Evolutionary conservation across 2,329 filamentous ascomycete species (phyloP), one percentile per base, ranked within the genome.

Genomic region (Diaporthe sp.): DNA sequence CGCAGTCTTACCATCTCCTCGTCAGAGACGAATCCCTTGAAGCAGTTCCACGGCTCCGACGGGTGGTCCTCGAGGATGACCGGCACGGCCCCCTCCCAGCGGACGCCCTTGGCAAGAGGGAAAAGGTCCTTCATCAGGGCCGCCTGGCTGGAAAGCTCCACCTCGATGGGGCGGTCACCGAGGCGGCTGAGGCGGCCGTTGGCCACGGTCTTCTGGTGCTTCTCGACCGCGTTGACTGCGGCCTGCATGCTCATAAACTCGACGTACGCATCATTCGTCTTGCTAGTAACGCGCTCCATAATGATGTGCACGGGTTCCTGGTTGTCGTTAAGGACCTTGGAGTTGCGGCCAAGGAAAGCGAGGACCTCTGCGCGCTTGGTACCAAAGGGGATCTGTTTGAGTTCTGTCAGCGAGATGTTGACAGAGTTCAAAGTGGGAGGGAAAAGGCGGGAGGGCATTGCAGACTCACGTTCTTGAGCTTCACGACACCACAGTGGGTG

Each of bases 41-140:
- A 93, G 57, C 86, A 87, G 22, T 85, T 83, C 87, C 88, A 88
- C 8, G 87, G 84, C 79, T 87, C 82, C 59, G 77, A 79, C 42
- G 22, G 82, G 79, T 84, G 81, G 62, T 84, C 81, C 4, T 84
- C 79, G 15, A 81, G 78, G 71, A 89, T 82, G 1, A 78, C 71
- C 0, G 91, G 91, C 4, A 79, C 81, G 0, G 82, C 80, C 1
- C 88, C 88, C 22, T 86, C 81, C 92, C 91, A 94, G 37, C 84
- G 79, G 10, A 93, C 84, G 13, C 91, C 91, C 46, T 84, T 84
- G 5, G 90, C 89, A 55, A 87, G 85, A 0, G 91, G 91, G 78
- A 93, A 93, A 25, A 93, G 82, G n/a, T 90, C 88, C 77, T 84
- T 85, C 91, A 93, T 92, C 22, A 94, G 84, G 8, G 83, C 83